A percentile compares a stretch with the other conserved stretches of the same genome.
Evolutionary conservation across 306 rosid genomes (phyloP).

Genomic region (Gastrolobium villosum): DNA sequence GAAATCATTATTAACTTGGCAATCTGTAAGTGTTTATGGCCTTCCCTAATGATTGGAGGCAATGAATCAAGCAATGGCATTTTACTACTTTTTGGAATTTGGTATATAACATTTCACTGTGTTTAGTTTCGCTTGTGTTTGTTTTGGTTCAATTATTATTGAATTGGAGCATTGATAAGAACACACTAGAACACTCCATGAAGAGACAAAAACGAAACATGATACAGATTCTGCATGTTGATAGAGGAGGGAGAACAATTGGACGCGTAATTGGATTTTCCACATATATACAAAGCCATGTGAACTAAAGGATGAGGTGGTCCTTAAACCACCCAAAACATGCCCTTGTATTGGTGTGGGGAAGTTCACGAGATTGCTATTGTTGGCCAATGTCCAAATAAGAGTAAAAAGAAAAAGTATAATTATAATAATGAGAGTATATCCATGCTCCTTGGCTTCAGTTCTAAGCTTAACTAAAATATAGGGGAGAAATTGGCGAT

Average conservation of each 20-base stretch:
- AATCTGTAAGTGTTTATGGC: constrained; percentile 43
- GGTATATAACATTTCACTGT: too few relatives aligned
- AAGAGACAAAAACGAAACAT: constrained; percentile 48
- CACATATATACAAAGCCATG: constrained; percentile 68
- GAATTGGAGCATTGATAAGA: constrained; percentile 45
- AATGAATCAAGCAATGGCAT: constrained; percentile 42
- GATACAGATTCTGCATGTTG: constrained; percentile 51
- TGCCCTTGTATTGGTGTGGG: constrained; percentile 62
- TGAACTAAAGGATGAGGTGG: constrained; percentile 88
- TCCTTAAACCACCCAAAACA: constrained; percentile 66
- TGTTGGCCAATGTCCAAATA: constrained; percentile 58
- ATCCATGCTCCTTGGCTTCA: constrained; percentile 46
- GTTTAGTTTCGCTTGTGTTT: constrained; percentile 8
- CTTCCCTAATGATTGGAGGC: constrained; percentile 52
- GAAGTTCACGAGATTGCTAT: constrained; percentile 69
- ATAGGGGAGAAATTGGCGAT: constrained; percentile 24
- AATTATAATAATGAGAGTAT: constrained; percentile 19
- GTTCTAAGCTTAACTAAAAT: constrained; percentile 44
- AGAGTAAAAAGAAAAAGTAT: not conserved
- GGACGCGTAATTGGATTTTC: constrained; percentile 55
- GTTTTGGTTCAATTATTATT: constrained; percentile 48
- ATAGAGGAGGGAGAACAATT: constrained; percentile 50
- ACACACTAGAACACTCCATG: constrained; percentile 30
- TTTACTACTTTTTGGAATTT: not conserved
- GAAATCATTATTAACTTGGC: constrained; percentile 35